These are phyloP conservation scores for Pyrenochaeta sp. DNA, from an alignment of 2,329 filamentous ascomycete genomes.

Conservation along the genomic window DNA sequence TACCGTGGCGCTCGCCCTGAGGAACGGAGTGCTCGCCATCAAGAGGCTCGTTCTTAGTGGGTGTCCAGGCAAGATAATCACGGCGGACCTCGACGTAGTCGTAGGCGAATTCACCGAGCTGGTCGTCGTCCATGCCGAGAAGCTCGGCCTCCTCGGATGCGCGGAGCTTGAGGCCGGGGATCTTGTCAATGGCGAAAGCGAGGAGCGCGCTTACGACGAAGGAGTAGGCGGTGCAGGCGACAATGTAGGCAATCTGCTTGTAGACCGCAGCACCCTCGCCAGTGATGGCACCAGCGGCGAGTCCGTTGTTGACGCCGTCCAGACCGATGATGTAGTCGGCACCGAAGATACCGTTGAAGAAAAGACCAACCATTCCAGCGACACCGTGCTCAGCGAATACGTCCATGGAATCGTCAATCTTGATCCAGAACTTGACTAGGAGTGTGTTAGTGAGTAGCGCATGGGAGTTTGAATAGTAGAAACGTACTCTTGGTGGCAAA, in stretches of 20 bases:
- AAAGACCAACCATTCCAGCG: slow-evolving; percentile 81
- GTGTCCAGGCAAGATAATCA: slow-evolving; percentile 89
- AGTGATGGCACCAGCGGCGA: slow-evolving; percentile 71
- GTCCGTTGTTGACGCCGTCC: slow-evolving; percentile 75
- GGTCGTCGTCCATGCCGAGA: slow-evolving; percentile 88
- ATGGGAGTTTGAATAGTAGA: neutral
- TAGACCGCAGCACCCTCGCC: slow-evolving; percentile 78
- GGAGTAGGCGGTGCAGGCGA: slow-evolving; percentile 70
- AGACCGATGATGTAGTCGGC: slow-evolving; percentile 77
- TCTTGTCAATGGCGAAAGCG: slow-evolving; percentile 76
- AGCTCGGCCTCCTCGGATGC: slow-evolving; percentile 84
- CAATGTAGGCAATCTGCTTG: slow-evolving; percentile 80
- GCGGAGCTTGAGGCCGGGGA: slow-evolving; percentile 81
- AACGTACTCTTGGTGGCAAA: slow-evolving; percentile 85
- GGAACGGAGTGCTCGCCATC: slow-evolving; percentile 68
- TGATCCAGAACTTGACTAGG: slow-evolving; percentile 75
- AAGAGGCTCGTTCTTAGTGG: slow-evolving; percentile 72
- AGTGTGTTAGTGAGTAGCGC: slow-evolving; percentile 27
- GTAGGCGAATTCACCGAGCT: slow-evolving; percentile 89
- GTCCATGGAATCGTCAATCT: slow-evolving; percentile 87
- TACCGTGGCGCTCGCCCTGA: slow-evolving; percentile 73
- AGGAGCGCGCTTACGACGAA: slow-evolving; percentile 78
- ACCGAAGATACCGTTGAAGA: slow-evolving; percentile 80
- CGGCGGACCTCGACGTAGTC: slow-evolving; percentile 89
- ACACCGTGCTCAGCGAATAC: slow-evolving; percentile 90